A percentile compares a stretch with the other conserved stretches of the same genome.
Conservation (phyloP, 768 basidiomycete species). For the Tylopilus plumbeoviolaceoides region DNA sequence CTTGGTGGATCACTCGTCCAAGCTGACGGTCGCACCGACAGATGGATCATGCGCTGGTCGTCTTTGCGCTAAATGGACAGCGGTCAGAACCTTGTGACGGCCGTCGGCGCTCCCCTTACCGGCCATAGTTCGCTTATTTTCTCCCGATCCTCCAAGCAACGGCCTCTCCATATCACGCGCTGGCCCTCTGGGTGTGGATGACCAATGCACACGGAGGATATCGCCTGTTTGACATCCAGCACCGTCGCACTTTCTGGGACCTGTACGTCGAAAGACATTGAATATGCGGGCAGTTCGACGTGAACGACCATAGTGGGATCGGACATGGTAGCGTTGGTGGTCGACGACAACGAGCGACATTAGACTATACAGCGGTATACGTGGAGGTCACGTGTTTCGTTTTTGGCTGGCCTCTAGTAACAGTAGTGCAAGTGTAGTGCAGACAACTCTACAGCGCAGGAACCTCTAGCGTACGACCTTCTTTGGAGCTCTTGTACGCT, state of each 20-base stretch:
- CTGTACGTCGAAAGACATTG: slow-evolving; percentile 58
- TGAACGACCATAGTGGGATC: slow-evolving; percentile 39
- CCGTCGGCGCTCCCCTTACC: slow-evolving; percentile 35
- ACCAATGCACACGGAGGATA: slow-evolving; percentile 56
- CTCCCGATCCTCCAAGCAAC: slow-evolving; percentile 61
- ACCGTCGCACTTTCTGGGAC: slow-evolving; percentile 49
- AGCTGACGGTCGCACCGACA: slow-evolving; percentile 77
- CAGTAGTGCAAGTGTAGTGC: no score
- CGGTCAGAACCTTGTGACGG: slow-evolving; percentile 5
- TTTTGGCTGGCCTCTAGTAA: no score
- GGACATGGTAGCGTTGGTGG: slow-evolving; percentile 17
- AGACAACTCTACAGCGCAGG: slow-evolving; percentile 5
- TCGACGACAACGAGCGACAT: not conserved
- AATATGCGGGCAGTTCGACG: slow-evolving; percentile 75
- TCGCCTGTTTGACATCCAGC: slow-evolving; percentile 63
- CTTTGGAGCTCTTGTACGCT: slow-evolving; percentile 60
- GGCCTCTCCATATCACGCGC: slow-evolving; percentile 72
- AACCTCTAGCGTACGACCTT: slow-evolving; percentile 40
- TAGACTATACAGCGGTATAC: slow-evolving; percentile 8
- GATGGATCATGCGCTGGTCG: slow-evolving; percentile 62
- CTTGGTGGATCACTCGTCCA: slow-evolving; percentile 59
- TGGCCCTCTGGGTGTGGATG: slow-evolving; percentile 67
- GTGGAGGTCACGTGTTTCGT: slow-evolving; percentile 35
- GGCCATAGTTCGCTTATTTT: slow-evolving; percentile 66
- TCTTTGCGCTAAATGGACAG: slow-evolving; percentile 40